Percentiles rank a stretch among this genome's conserved stretches.
phyloP scores from a whole-genome alignment of 805 yeast genomes.

The Candida tallmaniae region DNA sequence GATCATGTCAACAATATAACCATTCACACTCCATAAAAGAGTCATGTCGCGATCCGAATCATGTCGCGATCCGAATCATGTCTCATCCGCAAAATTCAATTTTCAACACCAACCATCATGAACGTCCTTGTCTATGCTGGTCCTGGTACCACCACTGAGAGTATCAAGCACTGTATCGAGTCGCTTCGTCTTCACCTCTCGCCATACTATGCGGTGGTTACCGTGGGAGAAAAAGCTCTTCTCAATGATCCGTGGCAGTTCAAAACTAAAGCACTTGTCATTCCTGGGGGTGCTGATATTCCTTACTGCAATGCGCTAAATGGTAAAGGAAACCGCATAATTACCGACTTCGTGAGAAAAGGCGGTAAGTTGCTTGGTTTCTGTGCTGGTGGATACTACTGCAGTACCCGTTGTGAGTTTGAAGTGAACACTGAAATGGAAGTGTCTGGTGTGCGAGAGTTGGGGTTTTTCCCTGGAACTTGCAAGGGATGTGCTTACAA shows the following conservation, averaged over 20 bases:
- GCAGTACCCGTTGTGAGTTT: conserved; percentile 71
- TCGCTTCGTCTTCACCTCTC: conserved; percentile 70
- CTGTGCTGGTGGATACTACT: conserved; percentile 95
- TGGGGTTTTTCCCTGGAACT: conserved; percentile 76
- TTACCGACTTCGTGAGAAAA: conserved; percentile 57
- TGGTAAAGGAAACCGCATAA: conserved; percentile 61
- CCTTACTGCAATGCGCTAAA: conserved; percentile 74
- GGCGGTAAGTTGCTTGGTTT: conserved; percentile 88
- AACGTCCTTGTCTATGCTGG: conserved; percentile 35
- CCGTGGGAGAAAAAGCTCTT: conserved; percentile 59
- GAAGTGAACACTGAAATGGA: conserved; percentile 77
- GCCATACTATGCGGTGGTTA: conserved; percentile 82
- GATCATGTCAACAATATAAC: too few relatives aligned
- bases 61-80: neutral
- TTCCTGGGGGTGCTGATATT: conserved; percentile 97
- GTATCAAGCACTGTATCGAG: conserved; percentile 79
- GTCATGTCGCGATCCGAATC: too few relatives aligned
- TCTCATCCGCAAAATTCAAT: neutral
- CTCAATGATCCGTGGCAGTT: conserved; percentile 83
- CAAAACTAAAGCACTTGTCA: conserved; percentile 71
- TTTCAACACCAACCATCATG: conserved; percentile 20
- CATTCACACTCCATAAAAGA: too few relatives aligned
- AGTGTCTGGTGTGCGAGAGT: conserved; percentile 81
- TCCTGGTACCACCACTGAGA: conserved; percentile 83
- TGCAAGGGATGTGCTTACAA: conserved; percentile 76